Evolutionary conservation across 306 rosid species (phyloP), one percentile per base, ranked within the genome.

Genomic region (Cicer yamashitae): DNA sequence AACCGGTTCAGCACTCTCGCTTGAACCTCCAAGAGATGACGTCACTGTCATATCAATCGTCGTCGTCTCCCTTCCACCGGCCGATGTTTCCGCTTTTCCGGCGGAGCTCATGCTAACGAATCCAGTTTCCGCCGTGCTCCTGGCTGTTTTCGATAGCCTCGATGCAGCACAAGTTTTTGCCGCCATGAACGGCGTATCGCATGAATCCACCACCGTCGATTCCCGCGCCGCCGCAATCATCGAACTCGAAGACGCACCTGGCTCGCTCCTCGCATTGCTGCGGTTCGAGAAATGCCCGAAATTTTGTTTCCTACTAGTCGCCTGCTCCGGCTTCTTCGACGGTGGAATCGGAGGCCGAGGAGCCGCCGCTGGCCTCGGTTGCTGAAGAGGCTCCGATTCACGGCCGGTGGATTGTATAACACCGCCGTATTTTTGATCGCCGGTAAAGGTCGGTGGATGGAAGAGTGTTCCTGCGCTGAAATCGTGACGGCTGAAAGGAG

Each of bases 1-100:
- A 57, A 8, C 39, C 66, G 73, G 76, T 71, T 91, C 91, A 1
- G 79, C 86, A 10, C 89, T 89, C 6, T 60, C 87, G 52, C 87
- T 84, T 0, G 91, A 89, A 34, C 82, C 82, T 0, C 88, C 86
- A 0, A 94, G 87, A 0, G 96, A 92, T 3, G 93, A 88, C 7
- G 87, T 79, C 57, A 76, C 78, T 1, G 93, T 83, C 86, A 70
- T 52, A 14, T 89, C 94, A 37, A 72, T 79, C 10, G 77, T 59
- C 72, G 47, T 43, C 52, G 61, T 76, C 41, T 88, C 90, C 70
- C 14, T 80, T 47, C 65, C 46, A 1, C 73, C 83, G 2, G 20
- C 57, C 0, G 82, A 38, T 9, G 63, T 76, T 22, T 40, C 81
- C 12, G 74, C 77, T 37, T 14, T 61, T 8, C 77, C 88, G 6